Conservation (phyloP, 164 flowering plant species). For the Sedum album region DNA sequence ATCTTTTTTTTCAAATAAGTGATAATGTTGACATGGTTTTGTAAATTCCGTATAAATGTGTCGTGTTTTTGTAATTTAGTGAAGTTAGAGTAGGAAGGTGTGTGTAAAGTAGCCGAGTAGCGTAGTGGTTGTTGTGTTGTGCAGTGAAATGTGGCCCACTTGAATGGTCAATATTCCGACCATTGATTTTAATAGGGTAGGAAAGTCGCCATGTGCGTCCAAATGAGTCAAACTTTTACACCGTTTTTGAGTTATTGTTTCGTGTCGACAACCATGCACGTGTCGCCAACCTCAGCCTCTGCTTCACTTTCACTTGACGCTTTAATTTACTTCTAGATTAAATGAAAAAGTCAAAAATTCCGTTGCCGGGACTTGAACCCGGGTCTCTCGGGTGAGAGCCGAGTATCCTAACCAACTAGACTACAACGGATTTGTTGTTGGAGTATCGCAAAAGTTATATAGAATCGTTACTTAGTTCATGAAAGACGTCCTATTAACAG, state of each 20-base stretch:
- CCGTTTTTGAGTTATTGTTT: neutral
- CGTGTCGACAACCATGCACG: neutral
- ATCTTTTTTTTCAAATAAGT: too few relatives aligned
- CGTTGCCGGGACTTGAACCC: conserved; percentile 90
- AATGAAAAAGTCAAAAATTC: conserved; percentile 14
- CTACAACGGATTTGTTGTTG: conserved; percentile 44
- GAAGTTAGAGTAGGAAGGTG: neutral
- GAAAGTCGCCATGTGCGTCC: neutral
- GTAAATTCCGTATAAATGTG: neutral
- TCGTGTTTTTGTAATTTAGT: neutral
- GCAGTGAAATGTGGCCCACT: neutral
- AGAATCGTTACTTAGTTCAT: too few relatives aligned
- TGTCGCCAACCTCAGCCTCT: neutral
- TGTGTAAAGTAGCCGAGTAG: neutral
- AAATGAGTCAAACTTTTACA: conserved; percentile 3
- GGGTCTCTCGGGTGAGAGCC: conserved; percentile 91
- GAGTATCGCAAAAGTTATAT: too few relatives aligned
- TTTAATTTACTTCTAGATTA: too few relatives aligned
- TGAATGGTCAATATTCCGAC: neutral
- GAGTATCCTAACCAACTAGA: conserved; percentile 81
- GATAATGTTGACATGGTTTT: neutral
- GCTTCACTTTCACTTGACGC: too few relatives aligned
- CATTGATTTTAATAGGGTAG: neutral
- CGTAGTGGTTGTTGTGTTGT: neutral
- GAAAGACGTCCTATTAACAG: too few relatives aligned